These are phyloP conservation scores for Thalassiosira oceanica DNA, from an alignment of 352 stramenopile species.

Conservation along the genomic window DNA sequence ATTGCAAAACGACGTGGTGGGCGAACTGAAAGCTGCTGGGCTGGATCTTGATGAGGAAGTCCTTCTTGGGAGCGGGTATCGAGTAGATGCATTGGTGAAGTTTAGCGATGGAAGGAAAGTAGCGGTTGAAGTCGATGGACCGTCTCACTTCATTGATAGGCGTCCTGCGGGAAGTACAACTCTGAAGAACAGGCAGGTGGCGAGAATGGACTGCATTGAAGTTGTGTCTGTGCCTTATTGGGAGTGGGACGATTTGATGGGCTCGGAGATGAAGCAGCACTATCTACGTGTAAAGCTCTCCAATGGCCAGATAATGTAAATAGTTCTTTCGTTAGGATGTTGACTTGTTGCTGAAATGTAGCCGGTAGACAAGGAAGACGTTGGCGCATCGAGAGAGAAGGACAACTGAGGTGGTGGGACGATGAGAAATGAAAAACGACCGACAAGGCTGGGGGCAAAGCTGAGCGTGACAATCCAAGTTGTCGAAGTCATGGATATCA, in stretches of 20 bases:
- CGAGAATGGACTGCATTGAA: constrained; percentile 19
- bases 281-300: constrained; percentile 23
- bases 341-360: too few relatives aligned
- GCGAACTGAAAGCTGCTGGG: not conserved
- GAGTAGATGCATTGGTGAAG: constrained; percentile 7
- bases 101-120: constrained; percentile 3
- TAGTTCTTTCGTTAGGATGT: too few relatives aligned
- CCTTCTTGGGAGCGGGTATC: constrained; percentile 4
- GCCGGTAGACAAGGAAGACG: too few relatives aligned
- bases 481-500: too few relatives aligned
- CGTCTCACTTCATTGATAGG: constrained; percentile 10
- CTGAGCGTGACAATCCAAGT: too few relatives aligned
- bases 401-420: too few relatives aligned
- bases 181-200: constrained; percentile 30
- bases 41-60: constrained; percentile 7
- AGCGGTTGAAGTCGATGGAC: constrained; percentile 11
- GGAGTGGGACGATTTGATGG: constrained; percentile 26
- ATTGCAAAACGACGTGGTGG: constrained; percentile 10
- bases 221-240: constrained; percentile 41
- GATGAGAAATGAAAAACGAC: too few relatives aligned
- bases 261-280: constrained; percentile 12
- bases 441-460: constrained; percentile 30
- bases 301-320: too few relatives aligned
- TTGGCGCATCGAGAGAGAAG: too few relatives aligned
- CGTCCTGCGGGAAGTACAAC: constrained; percentile 5